Percentiles rank a stretch among this genome's conserved stretches.
These are phyloP conservation scores for Pochonia chlamydosporia DNA, from an alignment of 2,329 filamentous ascomycete genomes.

Conservation along the genomic window DNA sequence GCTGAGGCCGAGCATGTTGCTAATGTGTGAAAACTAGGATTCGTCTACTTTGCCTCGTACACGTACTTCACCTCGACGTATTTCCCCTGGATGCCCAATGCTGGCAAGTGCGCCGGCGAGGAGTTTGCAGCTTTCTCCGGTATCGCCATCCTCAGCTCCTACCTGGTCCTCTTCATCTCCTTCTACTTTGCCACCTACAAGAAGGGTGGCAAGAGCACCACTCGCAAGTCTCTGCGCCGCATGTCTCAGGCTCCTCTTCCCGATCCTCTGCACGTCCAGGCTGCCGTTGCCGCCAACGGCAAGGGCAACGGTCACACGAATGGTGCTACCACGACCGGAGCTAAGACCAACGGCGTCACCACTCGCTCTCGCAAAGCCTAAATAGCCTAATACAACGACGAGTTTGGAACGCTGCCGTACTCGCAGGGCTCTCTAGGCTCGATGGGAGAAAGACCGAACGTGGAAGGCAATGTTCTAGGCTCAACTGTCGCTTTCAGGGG, in stretches of 20 bases:
- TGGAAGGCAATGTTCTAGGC: not conserved
- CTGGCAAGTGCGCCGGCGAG: constrained; percentile 85
- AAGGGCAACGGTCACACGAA: constrained; percentile 43
- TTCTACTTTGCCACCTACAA: constrained; percentile 98
- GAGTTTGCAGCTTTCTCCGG: constrained; percentile 93
- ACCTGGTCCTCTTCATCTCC: constrained; percentile 96
- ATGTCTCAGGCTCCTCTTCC: constrained; percentile 66
- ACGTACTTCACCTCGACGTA: constrained; percentile 95
- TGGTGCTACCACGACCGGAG: constrained; percentile 47
- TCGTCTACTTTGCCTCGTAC: constrained; percentile 99
- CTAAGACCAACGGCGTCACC: constrained; percentile 53
- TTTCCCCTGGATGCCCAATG: constrained; percentile 77
- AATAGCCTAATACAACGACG: constrained; percentile 1
- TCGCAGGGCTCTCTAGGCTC: not conserved
- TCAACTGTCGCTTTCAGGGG: not conserved
- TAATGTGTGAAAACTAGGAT: constrained; percentile 50
- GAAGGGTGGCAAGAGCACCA: constrained; percentile 75
- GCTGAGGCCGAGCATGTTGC: not conserved
- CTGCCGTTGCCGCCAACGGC: constrained; percentile 44
- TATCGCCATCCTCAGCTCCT: constrained; percentile 87
- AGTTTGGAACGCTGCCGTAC: not conserved
- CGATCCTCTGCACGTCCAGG: constrained; percentile 71
- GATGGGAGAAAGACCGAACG: not conserved
- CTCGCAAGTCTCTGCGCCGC: constrained; percentile 68
- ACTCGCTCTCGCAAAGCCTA: constrained; percentile 66